phyloP scores from a whole-genome alignment of 768 basidiomycete genomes.

The Rhizopogon vesiculosus region DNA sequence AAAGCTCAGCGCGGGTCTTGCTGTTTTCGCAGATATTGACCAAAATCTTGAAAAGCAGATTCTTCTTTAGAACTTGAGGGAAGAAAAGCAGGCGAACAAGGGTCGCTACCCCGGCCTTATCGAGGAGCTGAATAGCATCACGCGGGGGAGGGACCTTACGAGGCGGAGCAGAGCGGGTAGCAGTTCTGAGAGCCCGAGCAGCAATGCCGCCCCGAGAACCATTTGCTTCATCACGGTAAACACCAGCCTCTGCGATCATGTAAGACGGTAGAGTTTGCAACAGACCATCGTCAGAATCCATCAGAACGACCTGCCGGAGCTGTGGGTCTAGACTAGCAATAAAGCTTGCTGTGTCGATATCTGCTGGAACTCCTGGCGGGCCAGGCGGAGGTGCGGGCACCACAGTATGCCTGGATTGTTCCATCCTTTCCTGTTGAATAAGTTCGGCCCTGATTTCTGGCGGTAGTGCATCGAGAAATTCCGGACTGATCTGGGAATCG shows the following conservation, averaged over 20 bases:
- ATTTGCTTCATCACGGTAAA: conserved; percentile 55
- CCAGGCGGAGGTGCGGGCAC: conserved; percentile 28
- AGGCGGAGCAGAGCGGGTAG: conserved; percentile 21
- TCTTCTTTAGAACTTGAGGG: conserved; percentile 87
- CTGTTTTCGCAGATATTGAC: conserved; percentile 95
- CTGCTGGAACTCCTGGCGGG: conserved; percentile 43
- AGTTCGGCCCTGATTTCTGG: conserved; percentile 97
- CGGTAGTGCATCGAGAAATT: conserved; percentile 95
- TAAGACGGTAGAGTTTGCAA: conserved; percentile 77
- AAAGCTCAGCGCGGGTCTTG: conserved; percentile 85
- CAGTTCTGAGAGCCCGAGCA: conserved; percentile 9
- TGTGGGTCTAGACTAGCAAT: conserved; percentile 89
- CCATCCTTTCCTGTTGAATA: conserved; percentile 88
- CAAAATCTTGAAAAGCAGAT: conserved; percentile 80
- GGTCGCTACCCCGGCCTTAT: conserved; percentile 83
- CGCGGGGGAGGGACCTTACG: conserved; percentile 58
- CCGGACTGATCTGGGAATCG: conserved; percentile 87
- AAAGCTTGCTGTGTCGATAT: conserved; percentile 87
- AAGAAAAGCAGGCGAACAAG: conserved; percentile 94
- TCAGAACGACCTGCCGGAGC: conserved; percentile 83
- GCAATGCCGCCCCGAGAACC: conserved; percentile 23
- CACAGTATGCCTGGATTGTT: conserved; percentile 58
- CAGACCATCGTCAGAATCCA: conserved; percentile 86
- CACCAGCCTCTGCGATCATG: conserved; percentile 80
- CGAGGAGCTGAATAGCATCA: conserved; percentile 90